These are phyloP conservation scores for Hypoxylon crocopeplum DNA, from an alignment of 495 filamentous ascomycete genomes.

Conservation along the genomic window DNA sequence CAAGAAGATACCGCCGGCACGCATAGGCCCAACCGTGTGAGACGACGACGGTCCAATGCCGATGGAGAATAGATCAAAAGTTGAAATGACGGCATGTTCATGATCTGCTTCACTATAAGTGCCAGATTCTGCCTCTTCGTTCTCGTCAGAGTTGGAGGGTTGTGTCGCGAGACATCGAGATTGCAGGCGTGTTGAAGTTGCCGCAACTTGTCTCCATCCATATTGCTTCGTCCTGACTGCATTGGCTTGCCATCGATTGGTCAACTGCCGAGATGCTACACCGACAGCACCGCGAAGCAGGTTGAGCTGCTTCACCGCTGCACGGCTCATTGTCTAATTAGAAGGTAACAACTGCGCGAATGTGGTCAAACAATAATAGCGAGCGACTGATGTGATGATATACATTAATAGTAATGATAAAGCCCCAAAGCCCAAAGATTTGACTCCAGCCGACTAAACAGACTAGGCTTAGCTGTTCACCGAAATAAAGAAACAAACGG, in stretches of 20 bases:
- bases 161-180: conserved; percentile 24
- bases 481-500: too few species aligned
- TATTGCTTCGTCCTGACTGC: neutral
- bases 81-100: conserved; percentile 48
- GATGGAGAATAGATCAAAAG: conserved; percentile 47
- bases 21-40: conserved; percentile 47
- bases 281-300: conserved; percentile 30
- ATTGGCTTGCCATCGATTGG: conserved; percentile 22
- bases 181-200: neutral
- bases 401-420: neutral
- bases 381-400: neutral
- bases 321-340: conserved; percentile 30
- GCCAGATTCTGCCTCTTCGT: conserved; percentile 30
- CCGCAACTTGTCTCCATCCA: conserved; percentile 1
- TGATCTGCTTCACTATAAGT: conserved; percentile 47
- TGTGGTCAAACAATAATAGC: too few species aligned
- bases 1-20: conserved; percentile 46
- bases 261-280: conserved; percentile 18
- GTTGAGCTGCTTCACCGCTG: conserved; percentile 36
- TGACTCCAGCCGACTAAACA: neutral
- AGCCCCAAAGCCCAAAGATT: neutral
- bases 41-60: conserved; percentile 48
- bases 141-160: conserved; percentile 5
- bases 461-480: too few species aligned
- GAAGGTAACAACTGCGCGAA: neutral